phyloP scores from a whole-genome alignment of 495 filamentous ascomycete genomes.

The Parachaetomium inaequale region DNA sequence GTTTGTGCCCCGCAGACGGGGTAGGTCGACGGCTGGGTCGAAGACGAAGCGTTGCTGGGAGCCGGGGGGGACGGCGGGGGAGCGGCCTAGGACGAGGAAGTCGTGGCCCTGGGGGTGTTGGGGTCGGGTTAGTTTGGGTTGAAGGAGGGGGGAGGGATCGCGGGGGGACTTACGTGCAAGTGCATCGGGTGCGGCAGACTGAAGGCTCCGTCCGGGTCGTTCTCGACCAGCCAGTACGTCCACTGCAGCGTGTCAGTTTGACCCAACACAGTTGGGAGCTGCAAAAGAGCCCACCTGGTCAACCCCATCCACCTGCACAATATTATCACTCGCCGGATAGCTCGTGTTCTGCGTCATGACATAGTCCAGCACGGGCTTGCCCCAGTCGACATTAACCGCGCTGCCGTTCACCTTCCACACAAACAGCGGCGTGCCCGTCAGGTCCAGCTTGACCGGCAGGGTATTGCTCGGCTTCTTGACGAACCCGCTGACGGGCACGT shows the following conservation, averaged over 20 bases:
- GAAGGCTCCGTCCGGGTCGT: constrained; percentile 43
- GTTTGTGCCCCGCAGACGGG: constrained; percentile 42
- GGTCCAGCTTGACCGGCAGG: constrained; percentile 28
- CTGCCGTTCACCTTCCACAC: constrained; percentile 43
- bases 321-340: constrained; percentile 39
- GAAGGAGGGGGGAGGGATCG: neutral
- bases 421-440: constrained; percentile 27
- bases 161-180: constrained; percentile 26
- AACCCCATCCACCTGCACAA: constrained; percentile 33
- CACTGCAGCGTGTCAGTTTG: constrained; percentile 26
- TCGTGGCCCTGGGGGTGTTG: constrained; percentile 49
- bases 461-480: constrained; percentile 27
- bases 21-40: constrained; percentile 26
- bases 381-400: constrained; percentile 43
- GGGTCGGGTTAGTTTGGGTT: neutral
- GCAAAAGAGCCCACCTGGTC: constrained; percentile 23
- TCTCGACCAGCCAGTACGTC: constrained; percentile 52
- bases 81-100: constrained; percentile 53
- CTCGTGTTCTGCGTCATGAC: constrained; percentile 36
- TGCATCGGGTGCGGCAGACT: constrained; percentile 47
- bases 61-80: constrained; percentile 22
- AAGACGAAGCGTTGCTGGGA: constrained; percentile 33
- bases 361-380: constrained; percentile 39
- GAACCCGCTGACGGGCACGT: constrained; percentile 27
- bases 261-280: neutral